A percentile compares a stretch with the other conserved stretches of the same genome.
Evolutionary conservation across 768 basidiomycete genomes (phyloP).

Genomic region (Suillus tomentosus): DNA sequence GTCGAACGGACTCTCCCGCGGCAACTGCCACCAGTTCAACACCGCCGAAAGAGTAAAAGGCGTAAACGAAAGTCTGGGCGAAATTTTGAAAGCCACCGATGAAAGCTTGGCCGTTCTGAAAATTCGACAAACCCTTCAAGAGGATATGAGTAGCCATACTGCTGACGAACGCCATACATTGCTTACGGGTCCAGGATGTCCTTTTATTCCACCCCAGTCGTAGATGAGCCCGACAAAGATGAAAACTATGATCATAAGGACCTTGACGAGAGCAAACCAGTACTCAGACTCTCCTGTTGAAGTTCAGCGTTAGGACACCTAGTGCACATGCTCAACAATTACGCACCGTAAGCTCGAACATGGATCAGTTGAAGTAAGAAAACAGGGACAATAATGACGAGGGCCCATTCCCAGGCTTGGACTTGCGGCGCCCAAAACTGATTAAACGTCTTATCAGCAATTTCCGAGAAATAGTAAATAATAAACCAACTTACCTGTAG

Average conservation of each 20-base stretch:
- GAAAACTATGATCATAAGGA: slow-evolving; percentile 61
- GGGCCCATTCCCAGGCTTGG: slow-evolving; percentile 56
- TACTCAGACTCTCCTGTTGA: slow-evolving; percentile 57
- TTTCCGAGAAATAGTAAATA: no score
- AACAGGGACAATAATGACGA: slow-evolving; percentile 54
- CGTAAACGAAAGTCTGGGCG: slow-evolving; percentile 63
- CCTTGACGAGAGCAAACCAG: slow-evolving; percentile 67
- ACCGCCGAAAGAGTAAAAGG: slow-evolving; percentile 70
- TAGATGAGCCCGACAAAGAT: slow-evolving; percentile 63
- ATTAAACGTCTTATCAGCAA: background rate
- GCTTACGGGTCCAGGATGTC: slow-evolving; percentile 58
- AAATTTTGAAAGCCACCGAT: slow-evolving; percentile 55
- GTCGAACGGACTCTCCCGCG: slow-evolving; percentile 68
- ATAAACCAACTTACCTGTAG: slow-evolving; percentile 36
- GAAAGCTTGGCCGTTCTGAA: slow-evolving; percentile 51
- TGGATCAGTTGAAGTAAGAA: slow-evolving; percentile 57
- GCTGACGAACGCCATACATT: background rate
- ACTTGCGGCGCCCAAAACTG: slow-evolving; percentile 50
- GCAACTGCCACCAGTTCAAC: slow-evolving; percentile 73
- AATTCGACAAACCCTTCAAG: slow-evolving; percentile 51
- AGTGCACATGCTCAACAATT: background rate
- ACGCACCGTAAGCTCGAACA: slow-evolving; percentile 55
- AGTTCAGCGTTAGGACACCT: slow-evolving; percentile 5
- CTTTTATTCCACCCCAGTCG: slow-evolving; percentile 60
- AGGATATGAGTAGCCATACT: background rate